These are phyloP conservation scores for Orbilia oligospora DNA, from an alignment of 2,329 filamentous ascomycete genomes.

Conservation along the genomic window DNA sequence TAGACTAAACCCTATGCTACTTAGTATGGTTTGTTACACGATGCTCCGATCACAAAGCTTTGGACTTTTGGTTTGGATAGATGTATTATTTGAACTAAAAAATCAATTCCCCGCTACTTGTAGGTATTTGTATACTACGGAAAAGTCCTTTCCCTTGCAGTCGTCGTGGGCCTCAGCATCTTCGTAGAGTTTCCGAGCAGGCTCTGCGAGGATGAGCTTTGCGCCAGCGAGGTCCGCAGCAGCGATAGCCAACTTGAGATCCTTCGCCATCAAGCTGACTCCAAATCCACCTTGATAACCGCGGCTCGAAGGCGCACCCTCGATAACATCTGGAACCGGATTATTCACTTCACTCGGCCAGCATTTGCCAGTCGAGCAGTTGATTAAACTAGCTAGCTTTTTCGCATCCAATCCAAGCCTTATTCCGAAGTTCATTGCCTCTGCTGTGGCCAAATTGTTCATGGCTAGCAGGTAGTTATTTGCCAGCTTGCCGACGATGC, in stretches of 20 bases:
- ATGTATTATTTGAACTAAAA: too few species aligned
- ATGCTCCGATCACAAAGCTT: too few species aligned
- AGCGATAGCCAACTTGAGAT: conserved; percentile 79
- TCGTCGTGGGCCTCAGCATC: conserved; percentile 74
- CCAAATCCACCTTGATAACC: conserved; percentile 85
- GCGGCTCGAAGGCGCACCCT: conserved; percentile 71
- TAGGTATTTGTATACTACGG: conserved; percentile 82
- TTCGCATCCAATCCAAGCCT: conserved; percentile 74
- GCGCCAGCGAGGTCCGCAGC: conserved; percentile 79
- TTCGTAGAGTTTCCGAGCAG: conserved; percentile 78
- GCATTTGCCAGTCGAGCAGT: conserved; percentile 91
- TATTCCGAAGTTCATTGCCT: conserved; percentile 78
- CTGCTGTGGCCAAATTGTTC: conserved; percentile 83
- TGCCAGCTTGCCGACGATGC: conserved; percentile 90
- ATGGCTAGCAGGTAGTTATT: conserved; percentile 98
- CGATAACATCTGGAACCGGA: conserved; percentile 78
- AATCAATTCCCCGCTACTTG: conserved; percentile 70
- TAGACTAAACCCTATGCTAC: too few species aligned
- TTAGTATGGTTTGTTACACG: too few species aligned
- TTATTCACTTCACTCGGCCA: conserved; percentile 98
- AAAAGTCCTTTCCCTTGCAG: conserved; percentile 82
- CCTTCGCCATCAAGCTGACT: conserved; percentile 84
- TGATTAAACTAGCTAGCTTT: conserved; percentile 86
- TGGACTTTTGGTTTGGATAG: too few species aligned
- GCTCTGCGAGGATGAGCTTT: conserved; percentile 75